These are phyloP conservation scores for Luzula sylvatica DNA, from an alignment of 176 grass and related monocot genomes.

Conservation along the genomic window DNA sequence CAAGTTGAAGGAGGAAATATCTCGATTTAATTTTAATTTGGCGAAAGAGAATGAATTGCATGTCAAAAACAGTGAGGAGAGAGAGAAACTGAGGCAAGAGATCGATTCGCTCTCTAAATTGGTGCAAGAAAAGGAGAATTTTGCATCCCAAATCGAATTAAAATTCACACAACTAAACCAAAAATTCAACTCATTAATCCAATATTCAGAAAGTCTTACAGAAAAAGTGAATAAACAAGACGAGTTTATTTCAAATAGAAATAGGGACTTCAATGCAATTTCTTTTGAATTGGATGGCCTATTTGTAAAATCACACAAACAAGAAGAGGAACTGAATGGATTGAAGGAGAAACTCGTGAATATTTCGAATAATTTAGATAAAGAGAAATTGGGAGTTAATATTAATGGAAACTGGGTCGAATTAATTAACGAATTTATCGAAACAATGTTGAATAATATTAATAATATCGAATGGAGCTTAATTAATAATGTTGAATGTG, in stretches of 20 bases:
- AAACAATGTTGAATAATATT: conserved; percentile 13
- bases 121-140: conserved; percentile 21
- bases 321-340: conserved; percentile 16
- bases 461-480: conserved; percentile 22
- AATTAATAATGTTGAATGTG: conserved; percentile 25
- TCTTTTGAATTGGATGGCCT: conserved; percentile 11
- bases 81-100: conserved; percentile 17
- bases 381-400: conserved; percentile 3
- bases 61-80: conserved; percentile 19
- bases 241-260: conserved; percentile 18
- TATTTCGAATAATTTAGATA: conserved; percentile 5
- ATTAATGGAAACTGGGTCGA: conserved; percentile 12
- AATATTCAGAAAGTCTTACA: conserved; percentile 11
- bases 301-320: conserved; percentile 8
- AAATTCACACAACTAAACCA: conserved; percentile 14
- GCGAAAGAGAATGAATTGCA: conserved; percentile 18
- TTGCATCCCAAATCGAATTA: conserved; percentile 10
- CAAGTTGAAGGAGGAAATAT: conserved; percentile 6
- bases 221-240: conserved; percentile 24
- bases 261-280: conserved; percentile 6
- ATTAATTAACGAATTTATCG: conserved; percentile 12
- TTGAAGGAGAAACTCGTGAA: conserved; percentile 19
- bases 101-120: conserved; percentile 18
- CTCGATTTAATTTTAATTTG: neutral
- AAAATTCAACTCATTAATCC: conserved; percentile 12